Evolutionary conservation across 1,139 yeast species (phyloP).

Genomic region (Lodderomyces orthopsilosis): DNA sequence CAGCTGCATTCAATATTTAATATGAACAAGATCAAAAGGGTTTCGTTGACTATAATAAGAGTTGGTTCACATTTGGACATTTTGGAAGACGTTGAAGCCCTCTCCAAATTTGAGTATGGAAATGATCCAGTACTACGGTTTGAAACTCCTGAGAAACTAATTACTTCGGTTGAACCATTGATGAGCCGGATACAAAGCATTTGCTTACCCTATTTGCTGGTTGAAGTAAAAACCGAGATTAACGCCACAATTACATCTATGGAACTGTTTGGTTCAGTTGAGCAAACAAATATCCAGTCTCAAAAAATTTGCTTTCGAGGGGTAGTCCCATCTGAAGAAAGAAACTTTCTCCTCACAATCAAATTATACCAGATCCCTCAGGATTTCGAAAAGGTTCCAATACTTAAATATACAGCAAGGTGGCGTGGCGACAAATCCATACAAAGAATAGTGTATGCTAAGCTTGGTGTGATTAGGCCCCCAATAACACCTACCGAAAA

Average conservation of each 20-base stretch:
- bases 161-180: constrained; percentile 1
- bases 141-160: constrained; percentile 19
- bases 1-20: not conserved
- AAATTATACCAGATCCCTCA: constrained; percentile 4
- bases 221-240: constrained; percentile 8
- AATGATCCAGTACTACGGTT: constrained; percentile 21
- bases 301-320: constrained; percentile 7
- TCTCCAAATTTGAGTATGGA: constrained; percentile 2
- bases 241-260: constrained; percentile 14
- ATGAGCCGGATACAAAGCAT: constrained; percentile 8
- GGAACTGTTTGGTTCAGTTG: constrained; percentile 24
- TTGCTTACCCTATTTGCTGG: constrained; percentile 11
- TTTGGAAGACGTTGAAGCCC: constrained; percentile 15
- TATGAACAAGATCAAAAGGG: constrained; percentile 10
- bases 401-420: constrained; percentile 9
- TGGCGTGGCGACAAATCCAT: constrained; percentile 7
- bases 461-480: not conserved
- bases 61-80: constrained; percentile 18
- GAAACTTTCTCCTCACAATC: constrained; percentile 18
- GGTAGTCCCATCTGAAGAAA: constrained; percentile 10
- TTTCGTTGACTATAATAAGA: constrained; percentile 26
- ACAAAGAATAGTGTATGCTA: not conserved
- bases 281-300: not conserved
- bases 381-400: not conserved
- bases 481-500: not conserved